Evolutionary conservation across 192 early-diverging fungal genomes (phyloP).

Genomic region (Coemansia sp.): DNA sequence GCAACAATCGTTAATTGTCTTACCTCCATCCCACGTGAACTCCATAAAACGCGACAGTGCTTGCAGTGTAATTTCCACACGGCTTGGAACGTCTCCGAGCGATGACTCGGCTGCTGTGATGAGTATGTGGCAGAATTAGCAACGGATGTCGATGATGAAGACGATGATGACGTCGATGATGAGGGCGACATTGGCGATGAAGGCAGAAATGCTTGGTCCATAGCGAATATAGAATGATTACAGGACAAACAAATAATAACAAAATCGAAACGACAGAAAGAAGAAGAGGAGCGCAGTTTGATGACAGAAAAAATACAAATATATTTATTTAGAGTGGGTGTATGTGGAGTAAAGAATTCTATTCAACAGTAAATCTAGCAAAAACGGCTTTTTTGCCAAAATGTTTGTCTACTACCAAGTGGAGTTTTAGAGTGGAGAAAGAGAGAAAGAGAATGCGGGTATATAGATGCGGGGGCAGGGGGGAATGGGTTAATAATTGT

Average conservation of each 20-base stretch:
- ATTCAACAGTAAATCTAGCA: slow-evolving; percentile 3
- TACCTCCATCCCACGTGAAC: slow-evolving; percentile 52
- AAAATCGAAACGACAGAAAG: neutral
- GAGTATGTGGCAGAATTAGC: neutral
- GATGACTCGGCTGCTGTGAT: slow-evolving; percentile 6
- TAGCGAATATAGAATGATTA: neutral
- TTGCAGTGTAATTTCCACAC: slow-evolving; percentile 52
- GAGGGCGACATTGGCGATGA: neutral
- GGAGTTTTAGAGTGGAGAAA: neutral
- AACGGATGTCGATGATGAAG: neutral
- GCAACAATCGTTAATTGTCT: neutral
- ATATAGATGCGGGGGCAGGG: neutral
- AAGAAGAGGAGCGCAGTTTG: neutral
- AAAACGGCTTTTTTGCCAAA: neutral
- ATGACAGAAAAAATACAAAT: neutral
- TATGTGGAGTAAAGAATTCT: neutral
- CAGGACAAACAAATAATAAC: neutral
- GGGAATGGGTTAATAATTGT: neutral
- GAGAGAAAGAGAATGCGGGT: neutral
- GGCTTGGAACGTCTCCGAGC: slow-evolving; percentile 43
- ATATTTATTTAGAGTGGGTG: neutral
- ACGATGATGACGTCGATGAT: neutral
- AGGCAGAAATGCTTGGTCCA: neutral
- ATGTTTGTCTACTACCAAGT: slow-evolving; percentile 6
- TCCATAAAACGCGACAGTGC: slow-evolving; percentile 47